A percentile compares a stretch with the other conserved stretches of the same genome.
Conservation (phyloP, 2,329 filamentous ascomycete species). For the Trichoderma polysporum region DNA sequence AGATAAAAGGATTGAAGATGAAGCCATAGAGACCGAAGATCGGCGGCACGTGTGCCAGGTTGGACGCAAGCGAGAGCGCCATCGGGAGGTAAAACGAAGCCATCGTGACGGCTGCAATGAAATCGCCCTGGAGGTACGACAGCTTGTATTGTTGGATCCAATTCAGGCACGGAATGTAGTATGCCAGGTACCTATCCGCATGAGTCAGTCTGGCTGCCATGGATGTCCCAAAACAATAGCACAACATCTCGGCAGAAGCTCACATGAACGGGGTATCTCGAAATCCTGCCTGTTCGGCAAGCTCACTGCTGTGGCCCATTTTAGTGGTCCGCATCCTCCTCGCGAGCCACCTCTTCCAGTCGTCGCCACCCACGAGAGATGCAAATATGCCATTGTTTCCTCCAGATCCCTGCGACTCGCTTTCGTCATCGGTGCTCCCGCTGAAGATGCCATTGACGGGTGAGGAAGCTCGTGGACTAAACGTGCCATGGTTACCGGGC, state of each 20-base stretch:
- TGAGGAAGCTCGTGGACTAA: constrained; percentile 65
- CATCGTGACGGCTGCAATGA: constrained; percentile 88
- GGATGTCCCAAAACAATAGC: background rate
- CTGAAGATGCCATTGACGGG: constrained; percentile 39
- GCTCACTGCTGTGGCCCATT: constrained; percentile 68
- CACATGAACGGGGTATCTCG: constrained; percentile 73
- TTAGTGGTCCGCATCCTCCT: constrained; percentile 60
- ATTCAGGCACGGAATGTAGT: constrained; percentile 87
- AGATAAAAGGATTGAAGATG: constrained; percentile 87
- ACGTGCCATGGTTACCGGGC: constrained; percentile 70
- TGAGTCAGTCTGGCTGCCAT: background rate
- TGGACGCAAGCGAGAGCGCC: constrained; percentile 88
- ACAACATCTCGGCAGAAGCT: constrained; percentile 30
- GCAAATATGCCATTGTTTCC: constrained; percentile 37
- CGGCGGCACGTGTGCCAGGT: constrained; percentile 87
- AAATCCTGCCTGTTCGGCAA: constrained; percentile 72
- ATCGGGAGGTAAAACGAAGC: constrained; percentile 99
- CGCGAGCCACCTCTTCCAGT: constrained; percentile 52
- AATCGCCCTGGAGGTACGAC: constrained; percentile 79
- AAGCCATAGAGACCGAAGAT: constrained; percentile 95
- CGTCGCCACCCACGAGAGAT: constrained; percentile 40
- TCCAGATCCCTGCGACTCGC: constrained; percentile 35
- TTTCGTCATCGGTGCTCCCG: constrained; percentile 31
- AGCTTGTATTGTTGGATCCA: constrained; percentile 88
- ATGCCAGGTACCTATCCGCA: constrained; percentile 71